Evolutionary conservation across 2,329 filamentous ascomycete species (phyloP).

Genomic region (Colletotrichum abscissum): DNA sequence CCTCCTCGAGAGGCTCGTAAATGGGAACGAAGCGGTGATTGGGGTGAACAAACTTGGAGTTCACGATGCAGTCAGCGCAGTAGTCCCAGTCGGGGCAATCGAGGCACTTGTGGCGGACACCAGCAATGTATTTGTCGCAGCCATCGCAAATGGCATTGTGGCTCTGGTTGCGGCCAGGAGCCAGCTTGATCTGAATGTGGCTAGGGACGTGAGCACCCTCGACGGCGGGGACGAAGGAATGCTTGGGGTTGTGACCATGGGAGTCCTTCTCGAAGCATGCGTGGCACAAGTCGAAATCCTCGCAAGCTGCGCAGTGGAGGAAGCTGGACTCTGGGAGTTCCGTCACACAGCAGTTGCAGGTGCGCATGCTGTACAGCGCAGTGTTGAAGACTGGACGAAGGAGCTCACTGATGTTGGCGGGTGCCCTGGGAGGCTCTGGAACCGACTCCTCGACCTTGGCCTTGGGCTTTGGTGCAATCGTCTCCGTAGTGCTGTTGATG

Average conservation of each 20-base stretch:
- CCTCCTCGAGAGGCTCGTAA: constrained; percentile 74
- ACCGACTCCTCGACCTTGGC: constrained; percentile 41
- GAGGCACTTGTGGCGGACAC: constrained; percentile 95
- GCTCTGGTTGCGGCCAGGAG: constrained; percentile 80
- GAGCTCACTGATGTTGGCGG: constrained; percentile 21
- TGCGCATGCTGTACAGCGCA: constrained; percentile 61
- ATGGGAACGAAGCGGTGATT: constrained; percentile 90
- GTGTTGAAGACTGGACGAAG: constrained; percentile 26
- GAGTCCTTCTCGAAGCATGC: constrained; percentile 79
- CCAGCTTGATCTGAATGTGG: constrained; percentile 75
- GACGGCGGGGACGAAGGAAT: constrained; percentile 79
- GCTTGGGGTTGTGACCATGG: constrained; percentile 92
- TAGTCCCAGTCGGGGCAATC: constrained; percentile 98
- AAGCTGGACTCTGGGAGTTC: constrained; percentile 83
- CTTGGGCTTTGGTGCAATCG: constrained; percentile 73
- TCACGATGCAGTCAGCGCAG: constrained; percentile 80
- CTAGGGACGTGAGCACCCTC: constrained; percentile 70
- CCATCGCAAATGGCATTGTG: constrained; percentile 96
- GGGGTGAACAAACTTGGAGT: constrained; percentile 77
- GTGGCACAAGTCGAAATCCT: constrained; percentile 93
- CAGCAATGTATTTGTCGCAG: constrained; percentile 88
- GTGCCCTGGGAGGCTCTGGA: constrained; percentile 37
- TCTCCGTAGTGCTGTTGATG: constrained; percentile 87
- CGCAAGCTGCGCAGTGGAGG: constrained; percentile 85
- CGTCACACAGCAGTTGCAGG: constrained; percentile 74